Base-by-base conservation (phyloP, 495 filamentous ascomycete genomes). In the Chaetomium cochliodes region DNA sequence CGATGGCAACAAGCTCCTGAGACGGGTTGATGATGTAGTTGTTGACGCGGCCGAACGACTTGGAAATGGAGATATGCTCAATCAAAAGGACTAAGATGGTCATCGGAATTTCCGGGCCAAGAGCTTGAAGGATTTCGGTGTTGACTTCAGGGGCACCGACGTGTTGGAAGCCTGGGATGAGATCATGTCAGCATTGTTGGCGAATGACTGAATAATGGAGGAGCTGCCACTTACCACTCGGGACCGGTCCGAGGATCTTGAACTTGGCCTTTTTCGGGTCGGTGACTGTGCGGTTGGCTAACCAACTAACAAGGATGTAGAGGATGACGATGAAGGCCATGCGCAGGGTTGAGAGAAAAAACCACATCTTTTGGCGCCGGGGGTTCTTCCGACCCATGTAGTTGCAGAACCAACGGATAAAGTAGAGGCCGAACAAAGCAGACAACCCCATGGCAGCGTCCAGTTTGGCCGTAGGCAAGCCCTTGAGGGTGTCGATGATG, bases 11-110 rank as follows among this genome's bases (percentile, higher is more conserved):
- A 78, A 98, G 86, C 70, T 98, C 94, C 73, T 98, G 94, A 0
- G 93, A 97, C 3, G 94, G 96, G 66, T 98, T 86, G 76, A 98
- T 97, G 20, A 87, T 91, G 77, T 98, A 98, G 78, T 97, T 97
- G 80, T 97, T 97, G 67, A 98, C 84, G 47, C 94, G 85, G 7
- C 94, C 94, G 64, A 98, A 98, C 0, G 94, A 98, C 77, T 98
- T 98, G 41, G 93, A 92, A 65, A 98, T 98, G 18, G 96, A 90
- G 67, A 94, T 93, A 73, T 96, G 91, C 76, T 98, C 94, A 69
- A 98, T 97, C 53, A 98, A 80, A 47, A 98, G 80, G 7, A 98
- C 96, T 67, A 98, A 97, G 52, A 97, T 89, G 0, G 77, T 79
- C 7, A 72, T 37, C 33, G 33, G 33, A 37, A 37, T 37, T 3